These are phyloP conservation scores for Limonium bicolor DNA, from an alignment of 148 eudicot species.

Conservation along the genomic window DNA sequence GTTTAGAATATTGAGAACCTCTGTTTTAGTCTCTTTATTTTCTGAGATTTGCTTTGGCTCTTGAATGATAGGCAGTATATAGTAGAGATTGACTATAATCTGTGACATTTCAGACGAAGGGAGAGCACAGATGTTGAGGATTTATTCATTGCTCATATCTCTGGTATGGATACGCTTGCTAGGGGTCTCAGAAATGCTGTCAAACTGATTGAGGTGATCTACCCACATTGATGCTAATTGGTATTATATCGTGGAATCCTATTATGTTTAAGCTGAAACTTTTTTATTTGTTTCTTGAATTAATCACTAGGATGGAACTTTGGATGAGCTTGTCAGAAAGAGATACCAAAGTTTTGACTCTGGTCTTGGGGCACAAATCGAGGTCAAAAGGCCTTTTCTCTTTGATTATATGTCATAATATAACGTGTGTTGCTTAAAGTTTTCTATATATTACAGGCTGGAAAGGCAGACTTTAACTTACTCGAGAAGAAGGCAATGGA, in stretches of 20 bases:
- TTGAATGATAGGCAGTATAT: background rate
- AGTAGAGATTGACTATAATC: background rate
- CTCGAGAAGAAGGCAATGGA: slow-evolving; percentile 89
- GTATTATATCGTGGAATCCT: background rate
- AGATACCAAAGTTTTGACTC: slow-evolving; percentile 81
- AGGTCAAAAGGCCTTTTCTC: slow-evolving; percentile 24
- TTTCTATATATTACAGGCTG: slow-evolving; percentile 28
- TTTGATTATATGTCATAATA: background rate
- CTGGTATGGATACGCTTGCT: slow-evolving; percentile 97
- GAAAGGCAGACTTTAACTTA: slow-evolving; percentile 75
- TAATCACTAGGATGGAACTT: slow-evolving; percentile 50
- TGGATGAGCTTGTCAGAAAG: slow-evolving; percentile 66
- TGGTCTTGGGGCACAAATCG: slow-evolving; percentile 63
- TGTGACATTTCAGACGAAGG: slow-evolving; percentile 48
- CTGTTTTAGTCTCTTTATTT: background rate
- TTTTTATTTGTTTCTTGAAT: background rate
- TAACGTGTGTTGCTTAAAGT: background rate
- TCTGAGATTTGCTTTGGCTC: background rate
- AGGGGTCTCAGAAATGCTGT: slow-evolving; percentile 95
- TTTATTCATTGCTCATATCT: slow-evolving; percentile 82
- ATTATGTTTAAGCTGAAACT: background rate
- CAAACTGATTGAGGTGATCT: slow-evolving; percentile 63
- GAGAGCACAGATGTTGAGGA: slow-evolving; percentile 99
- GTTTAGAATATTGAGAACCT: too few relatives aligned
- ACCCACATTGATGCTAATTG: background rate